A percentile compares a stretch with the other conserved stretches of the same genome.
Conservation (phyloP, 192 early-diverging fungal genomes). For the Irineochytrium annulatum region DNA sequence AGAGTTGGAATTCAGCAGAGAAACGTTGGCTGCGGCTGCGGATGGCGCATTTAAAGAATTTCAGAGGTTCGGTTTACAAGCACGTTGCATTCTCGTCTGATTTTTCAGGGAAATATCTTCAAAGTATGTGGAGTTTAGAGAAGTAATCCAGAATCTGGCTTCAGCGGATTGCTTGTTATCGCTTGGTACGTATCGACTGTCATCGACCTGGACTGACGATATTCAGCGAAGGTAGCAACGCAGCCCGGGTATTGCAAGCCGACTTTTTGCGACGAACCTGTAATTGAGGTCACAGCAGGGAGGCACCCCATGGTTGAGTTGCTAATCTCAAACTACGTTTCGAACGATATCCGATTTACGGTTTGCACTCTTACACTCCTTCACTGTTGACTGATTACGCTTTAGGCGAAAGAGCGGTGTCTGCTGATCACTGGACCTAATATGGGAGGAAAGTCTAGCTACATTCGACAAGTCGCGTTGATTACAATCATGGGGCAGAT, state of each 20-base stretch:
- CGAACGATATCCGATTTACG: constrained; percentile 55
- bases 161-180: constrained; percentile 67
- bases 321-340: constrained; percentile 49
- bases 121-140: constrained; percentile 54
- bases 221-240: constrained; percentile 46
- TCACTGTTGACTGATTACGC: neutral
- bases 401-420: constrained; percentile 19
- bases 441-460: constrained; percentile 66
- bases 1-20: constrained; percentile 51
- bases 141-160: constrained; percentile 52
- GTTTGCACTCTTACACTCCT: neutral
- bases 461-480: constrained; percentile 39
- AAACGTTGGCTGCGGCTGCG: constrained; percentile 49
- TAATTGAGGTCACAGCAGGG: constrained; percentile 52
- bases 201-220: neutral
- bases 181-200: constrained; percentile 32
- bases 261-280: constrained; percentile 39
- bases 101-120: constrained; percentile 45
- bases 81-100: neutral
- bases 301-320: constrained; percentile 69
- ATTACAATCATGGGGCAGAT: constrained; percentile 63
- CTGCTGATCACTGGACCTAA: constrained; percentile 52
- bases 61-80: constrained; percentile 15
- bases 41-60: constrained; percentile 55
- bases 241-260: constrained; percentile 67